Base-by-base conservation (phyloP, 2,329 filamentous ascomycete species). In the Cadophora gregata region DNA sequence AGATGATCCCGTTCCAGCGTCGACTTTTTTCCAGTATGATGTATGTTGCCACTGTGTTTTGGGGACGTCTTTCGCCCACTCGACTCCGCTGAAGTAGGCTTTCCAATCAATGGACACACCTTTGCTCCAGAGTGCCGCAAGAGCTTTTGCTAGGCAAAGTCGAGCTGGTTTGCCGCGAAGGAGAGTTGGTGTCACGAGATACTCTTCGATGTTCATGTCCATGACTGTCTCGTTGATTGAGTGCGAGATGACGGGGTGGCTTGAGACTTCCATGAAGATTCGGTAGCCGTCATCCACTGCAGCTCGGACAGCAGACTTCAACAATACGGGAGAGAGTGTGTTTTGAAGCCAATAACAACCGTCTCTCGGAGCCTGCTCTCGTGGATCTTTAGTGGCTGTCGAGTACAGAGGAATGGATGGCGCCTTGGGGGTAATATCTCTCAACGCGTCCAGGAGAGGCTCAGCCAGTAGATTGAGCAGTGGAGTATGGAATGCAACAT, bases 401-500 rank as follows among this genome's bases (percentile, higher is more conserved):
- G 24, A 55, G 16, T 55, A 63, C 2, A 55, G 24, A 55, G 42
- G n/a, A 36, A 59, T 33, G 1, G 2, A 10, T 59, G 55, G 55
- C 8, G 16, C 21, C 31, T 59, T 59, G 0, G 55, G 31, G 8
- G 21, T 12, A 6, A 59, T 42, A 56, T 65, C 69, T 19, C 65
- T 59, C n/a, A 80, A 69, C 3, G 66, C 66, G 14, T 75, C 56
- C 4, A 62, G 36, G 8, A 82, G 69, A 8, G 78, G 75, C 16
- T 71, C 65, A 0, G 71, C 71, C 14, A 81, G 75, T 21, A 64
- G 63, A 14, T 75, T 65, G 8, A 82, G 74, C 67, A 79, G 75
- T 7, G 78, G 79, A 48, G 75, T 78, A 65, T 82, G 80, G 63
- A 82, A 82, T 1, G 79, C 76, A 48, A 82, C 75, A 51, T 81